Evolutionary conservation across 805 yeast species (phyloP).

Genomic region (Barnettozyma sucrosica): DNA sequence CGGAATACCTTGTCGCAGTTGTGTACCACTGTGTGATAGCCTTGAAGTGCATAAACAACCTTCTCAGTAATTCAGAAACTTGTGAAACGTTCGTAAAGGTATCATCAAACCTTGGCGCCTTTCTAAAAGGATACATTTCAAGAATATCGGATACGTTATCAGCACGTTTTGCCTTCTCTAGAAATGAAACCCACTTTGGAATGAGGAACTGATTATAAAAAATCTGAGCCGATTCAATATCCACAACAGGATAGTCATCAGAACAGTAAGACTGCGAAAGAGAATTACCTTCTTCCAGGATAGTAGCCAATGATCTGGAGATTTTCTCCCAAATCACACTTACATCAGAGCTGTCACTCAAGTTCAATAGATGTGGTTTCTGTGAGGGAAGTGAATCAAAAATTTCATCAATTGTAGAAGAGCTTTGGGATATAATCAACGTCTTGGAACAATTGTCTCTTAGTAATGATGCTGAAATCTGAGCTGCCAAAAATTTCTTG

Average conservation of each 20-base stretch:
- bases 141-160: background rate
- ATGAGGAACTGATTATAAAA: slow-evolving; percentile 27
- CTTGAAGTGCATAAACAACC: background rate
- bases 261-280: slow-evolving; percentile 27
- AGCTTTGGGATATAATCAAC: slow-evolving; percentile 11
- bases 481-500: slow-evolving; percentile 29
- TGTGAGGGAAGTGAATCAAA: background rate
- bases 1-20: background rate
- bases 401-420: background rate
- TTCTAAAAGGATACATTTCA: slow-evolving; percentile 14
- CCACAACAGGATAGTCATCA: slow-evolving; percentile 34
- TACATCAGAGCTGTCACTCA: slow-evolving; percentile 4
- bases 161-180: background rate
- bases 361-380: slow-evolving; percentile 3
- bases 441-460: slow-evolving; percentile 15
- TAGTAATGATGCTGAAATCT: slow-evolving; percentile 19
- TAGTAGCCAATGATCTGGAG: slow-evolving; percentile 11
- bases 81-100: background rate
- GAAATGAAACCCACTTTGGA: slow-evolving; percentile 11
- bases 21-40: background rate
- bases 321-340: background rate
- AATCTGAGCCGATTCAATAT: slow-evolving; percentile 30
- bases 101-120: background rate
- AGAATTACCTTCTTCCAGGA: slow-evolving; percentile 25
- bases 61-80: background rate